phyloP scores from a whole-genome alignment of 371 early-diverging fungal species.

The Mortierella sp. region DNA sequence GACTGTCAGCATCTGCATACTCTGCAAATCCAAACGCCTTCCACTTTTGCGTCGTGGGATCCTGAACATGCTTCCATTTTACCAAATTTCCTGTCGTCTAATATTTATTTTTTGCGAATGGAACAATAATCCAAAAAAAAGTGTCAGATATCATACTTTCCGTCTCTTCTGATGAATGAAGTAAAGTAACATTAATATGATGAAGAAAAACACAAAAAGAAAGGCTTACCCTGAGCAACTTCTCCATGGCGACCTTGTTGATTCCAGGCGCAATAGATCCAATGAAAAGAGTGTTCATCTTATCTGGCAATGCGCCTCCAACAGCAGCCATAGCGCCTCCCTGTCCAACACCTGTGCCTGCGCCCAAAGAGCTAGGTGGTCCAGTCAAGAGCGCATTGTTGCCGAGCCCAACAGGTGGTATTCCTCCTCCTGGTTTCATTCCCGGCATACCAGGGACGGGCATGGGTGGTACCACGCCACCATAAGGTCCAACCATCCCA shows the following conservation, averaged over 20 bases:
- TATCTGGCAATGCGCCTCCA: slow-evolving; percentile 63
- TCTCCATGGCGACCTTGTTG: slow-evolving; percentile 79
- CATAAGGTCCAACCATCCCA: slow-evolving; percentile 12
- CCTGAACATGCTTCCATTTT: slow-evolving; percentile 84
- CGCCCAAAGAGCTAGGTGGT: neutral
- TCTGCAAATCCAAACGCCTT: slow-evolving; percentile 89
- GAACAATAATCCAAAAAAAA: neutral
- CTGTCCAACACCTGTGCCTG: neutral
- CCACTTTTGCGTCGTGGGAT: slow-evolving; percentile 71
- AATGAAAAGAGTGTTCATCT: slow-evolving; percentile 81
- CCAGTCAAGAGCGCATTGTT: neutral
- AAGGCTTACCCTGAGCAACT: slow-evolving; percentile 70
- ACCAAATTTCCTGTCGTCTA: slow-evolving; percentile 75
- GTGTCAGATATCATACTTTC: neutral
- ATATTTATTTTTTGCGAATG: neutral
- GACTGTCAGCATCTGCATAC: slow-evolving; percentile 78
- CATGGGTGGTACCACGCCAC: slow-evolving; percentile 6
- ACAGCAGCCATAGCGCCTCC: slow-evolving; percentile 17
- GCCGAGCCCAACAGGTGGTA: neutral
- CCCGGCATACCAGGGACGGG: neutral
- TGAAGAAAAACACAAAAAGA: neutral
- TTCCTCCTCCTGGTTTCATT: neutral
- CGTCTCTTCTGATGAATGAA: too few relatives aligned
- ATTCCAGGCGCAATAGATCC: slow-evolving; percentile 82
- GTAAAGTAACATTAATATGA: neutral